Evolutionary conservation across 306 rosid genomes (phyloP), one percentile per base, ranked within the genome.

Genomic region (Inga oerstediana): DNA sequence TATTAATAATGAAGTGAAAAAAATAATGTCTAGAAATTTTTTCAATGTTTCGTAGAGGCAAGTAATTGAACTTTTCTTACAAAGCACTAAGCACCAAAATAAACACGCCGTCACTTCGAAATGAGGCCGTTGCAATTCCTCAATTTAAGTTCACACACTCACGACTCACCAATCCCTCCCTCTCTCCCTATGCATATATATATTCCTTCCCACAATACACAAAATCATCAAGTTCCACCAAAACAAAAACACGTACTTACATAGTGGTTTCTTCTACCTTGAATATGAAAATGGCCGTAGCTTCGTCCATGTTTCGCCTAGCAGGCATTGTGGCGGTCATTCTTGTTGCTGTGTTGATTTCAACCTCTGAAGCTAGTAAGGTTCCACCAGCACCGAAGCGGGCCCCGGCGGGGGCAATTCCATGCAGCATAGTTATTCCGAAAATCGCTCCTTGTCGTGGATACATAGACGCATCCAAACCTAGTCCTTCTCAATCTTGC

Each of bases 391-490:
- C 59, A 7, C 43, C 43, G 2, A 17, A 15, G 10, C 8, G 6
- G 45, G 27, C 27, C 27, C 27, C 27, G 27, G 12, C 3, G 64
- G 64, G 11, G 30, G 64, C 30, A 58, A 12, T 70, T 49, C 7
- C 82, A 14, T 85, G 88, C 44, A 7, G 44, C 13, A 5, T 19
- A 2, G 72, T 77, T 14, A 16, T 64, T 11, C 15, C 8, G 48
- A 58, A 41, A 0, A 9, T 81, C 1, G 2, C 66, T 22, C 77
- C 88, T 30, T 85, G 88, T n/a, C 1, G n/a, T n/a, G 39, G 35
- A 5, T 81, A 24, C 72, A 12, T 85, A 22, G 10, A 3, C 62
- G 2, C 12, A 27, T 44, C 5, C 2, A 13, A 70, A 11, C 2
- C 22, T 0, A 8, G 49, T 14, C 88, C 88, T 3, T 19, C 85